Evolutionary conservation across 169 alveolate genomes (phyloP).

Genomic region (Plasmodium sp.): DNA sequence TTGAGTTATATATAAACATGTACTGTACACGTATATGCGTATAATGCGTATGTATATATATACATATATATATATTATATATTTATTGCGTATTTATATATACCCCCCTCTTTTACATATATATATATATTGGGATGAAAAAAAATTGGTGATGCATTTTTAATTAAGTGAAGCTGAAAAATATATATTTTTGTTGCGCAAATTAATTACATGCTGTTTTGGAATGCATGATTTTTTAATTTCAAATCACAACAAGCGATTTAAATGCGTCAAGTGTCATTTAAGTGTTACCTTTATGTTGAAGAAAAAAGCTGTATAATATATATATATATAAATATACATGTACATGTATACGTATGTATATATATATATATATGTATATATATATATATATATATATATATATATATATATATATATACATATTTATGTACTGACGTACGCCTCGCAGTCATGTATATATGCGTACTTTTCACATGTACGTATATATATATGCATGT

Average conservation of each 20-base stretch:
- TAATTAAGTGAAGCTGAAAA: not conserved
- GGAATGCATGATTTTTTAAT: not conserved
- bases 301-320: not conserved
- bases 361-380: not conserved
- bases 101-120: not conserved
- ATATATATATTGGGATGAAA: not conserved
- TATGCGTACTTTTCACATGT: not conserved
- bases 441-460: not conserved
- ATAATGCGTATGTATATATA: not conserved
- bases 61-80: not conserved
- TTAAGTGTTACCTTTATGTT: conserved; percentile 19
- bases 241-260: not conserved
- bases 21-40: not conserved
- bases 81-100: not conserved
- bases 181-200: not conserved
- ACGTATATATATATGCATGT: not conserved
- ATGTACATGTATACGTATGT: no score
- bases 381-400: not conserved
- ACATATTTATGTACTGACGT: not conserved
- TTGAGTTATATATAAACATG: not conserved
- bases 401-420: not conserved
- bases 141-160: not conserved
- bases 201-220: not conserved
- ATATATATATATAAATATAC: not conserved
- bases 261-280: not conserved